Evolutionary conservation across 495 filamentous ascomycete species (phyloP), one percentile per base, ranked within the genome.

Genomic region (Aspergillus cavernicola): DNA sequence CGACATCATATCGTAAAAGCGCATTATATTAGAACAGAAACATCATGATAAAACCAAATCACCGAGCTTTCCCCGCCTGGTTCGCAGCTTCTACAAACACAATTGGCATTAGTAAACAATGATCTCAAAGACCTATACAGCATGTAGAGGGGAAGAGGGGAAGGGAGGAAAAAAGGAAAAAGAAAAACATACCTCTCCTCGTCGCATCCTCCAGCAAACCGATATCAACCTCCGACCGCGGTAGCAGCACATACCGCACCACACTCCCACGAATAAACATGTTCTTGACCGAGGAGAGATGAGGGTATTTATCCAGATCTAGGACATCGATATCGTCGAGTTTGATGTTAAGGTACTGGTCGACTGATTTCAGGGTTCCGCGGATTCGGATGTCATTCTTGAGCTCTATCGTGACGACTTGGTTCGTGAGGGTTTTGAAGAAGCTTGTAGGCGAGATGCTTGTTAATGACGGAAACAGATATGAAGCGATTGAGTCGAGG

Each of bases 281-380:
- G 65, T 96, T 97, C 76, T 95, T 96, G 51, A 96, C 90, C n/a
- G 92, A 93, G 28, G 82, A 85, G 65, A 98, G 69, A 68, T 97
- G 93, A 19, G 93, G 95, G 63, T 95, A 97, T 66, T 89, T 89
- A 61, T 88, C 69, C 68, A 97, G 88, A 44, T 98, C 93, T 26
- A 95, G 74, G 13, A 96, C 91, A 57, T 84, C 79, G 57, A 97
- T 91, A 66, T 97, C 88, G 65, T 98, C 92, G 32, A 97, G 82
- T 75, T 97, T 97, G 76, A 98, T 97, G 75, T 98, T 98, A 57
- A 98, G 84, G 72, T 91, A 98, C 69, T 97, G 95, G 70, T 98
- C 93, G 57, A 98, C 93, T 57, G 86, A 92, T 76, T 97, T 97
- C 56, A 98, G 81, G 18, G 84, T 92, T 53, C 93, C 93, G 53